Conservation (phyloP, 495 filamentous ascomycete genomes). For the Sordaria brevicollis region DNA sequence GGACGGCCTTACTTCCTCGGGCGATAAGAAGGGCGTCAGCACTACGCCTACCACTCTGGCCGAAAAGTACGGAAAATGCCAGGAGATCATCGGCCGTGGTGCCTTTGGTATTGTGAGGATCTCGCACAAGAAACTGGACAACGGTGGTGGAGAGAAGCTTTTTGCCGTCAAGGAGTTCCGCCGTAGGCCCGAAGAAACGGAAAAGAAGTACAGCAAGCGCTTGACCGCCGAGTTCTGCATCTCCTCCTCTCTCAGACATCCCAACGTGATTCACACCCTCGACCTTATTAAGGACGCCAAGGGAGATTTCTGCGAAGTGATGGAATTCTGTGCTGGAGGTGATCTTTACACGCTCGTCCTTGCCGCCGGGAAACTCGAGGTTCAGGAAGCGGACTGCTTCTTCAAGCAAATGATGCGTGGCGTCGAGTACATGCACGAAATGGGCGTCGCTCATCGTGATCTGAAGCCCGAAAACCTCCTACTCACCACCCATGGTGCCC, state of each 20-base stretch:
- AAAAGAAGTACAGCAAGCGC: constrained; percentile 95
- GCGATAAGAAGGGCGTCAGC: constrained; percentile 65
- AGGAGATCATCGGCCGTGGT: constrained; percentile 94
- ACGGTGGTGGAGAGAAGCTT: constrained; percentile 74
- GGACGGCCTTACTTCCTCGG: constrained; percentile 43
- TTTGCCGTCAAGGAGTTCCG: constrained; percentile 99
- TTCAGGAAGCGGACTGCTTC: constrained; percentile 90
- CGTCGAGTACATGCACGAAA: constrained; percentile 98
- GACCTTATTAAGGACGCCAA: constrained; percentile 93
- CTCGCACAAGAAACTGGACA: constrained; percentile 90
- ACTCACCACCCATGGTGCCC: constrained; percentile 80
- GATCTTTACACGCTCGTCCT: constrained; percentile 94
- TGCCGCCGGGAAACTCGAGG: constrained; percentile 85
- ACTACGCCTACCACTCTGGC: constrained; percentile 74
- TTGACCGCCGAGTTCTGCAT: constrained; percentile 99
- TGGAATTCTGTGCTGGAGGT: constrained; percentile 97
- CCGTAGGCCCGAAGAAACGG: constrained; percentile 81
- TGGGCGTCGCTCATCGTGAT: constrained; percentile 97
- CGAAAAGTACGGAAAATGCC: constrained; percentile 98
- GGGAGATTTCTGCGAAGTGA: constrained; percentile 97
- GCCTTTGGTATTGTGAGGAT: constrained; percentile 97
- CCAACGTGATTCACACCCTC: constrained; percentile 96
- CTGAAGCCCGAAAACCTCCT: constrained; percentile 96
- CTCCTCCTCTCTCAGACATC: constrained; percentile 89
- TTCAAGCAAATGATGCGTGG: constrained; percentile 99